Conservation (phyloP, 2,329 filamentous ascomycete species). For the Trichophyton schoenleinii region DNA sequence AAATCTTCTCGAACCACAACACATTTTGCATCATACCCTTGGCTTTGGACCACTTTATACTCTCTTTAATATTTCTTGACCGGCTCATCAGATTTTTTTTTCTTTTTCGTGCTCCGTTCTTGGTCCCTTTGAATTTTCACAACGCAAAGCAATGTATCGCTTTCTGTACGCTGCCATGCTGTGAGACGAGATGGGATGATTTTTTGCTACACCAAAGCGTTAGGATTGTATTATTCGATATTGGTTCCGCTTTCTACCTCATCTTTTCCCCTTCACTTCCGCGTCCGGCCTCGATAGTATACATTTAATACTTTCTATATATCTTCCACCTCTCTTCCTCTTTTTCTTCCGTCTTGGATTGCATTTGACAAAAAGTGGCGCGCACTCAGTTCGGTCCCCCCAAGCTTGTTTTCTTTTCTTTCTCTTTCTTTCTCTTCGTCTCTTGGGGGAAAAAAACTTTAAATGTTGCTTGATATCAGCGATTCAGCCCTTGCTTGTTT, state of each 20-base stretch:
- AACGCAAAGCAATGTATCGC: background rate
- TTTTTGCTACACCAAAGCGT: background rate
- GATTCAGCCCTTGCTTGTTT: background rate
- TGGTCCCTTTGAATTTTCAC: background rate
- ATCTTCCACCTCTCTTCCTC: background rate
- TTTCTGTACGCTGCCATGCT: background rate
- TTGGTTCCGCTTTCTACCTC: background rate
- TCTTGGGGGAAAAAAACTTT: background rate
- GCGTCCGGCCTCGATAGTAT: background rate
- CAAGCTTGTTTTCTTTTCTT: background rate
- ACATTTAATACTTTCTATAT: background rate
- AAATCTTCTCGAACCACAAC: background rate
- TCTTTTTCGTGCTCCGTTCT: background rate
- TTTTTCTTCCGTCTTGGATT: background rate
- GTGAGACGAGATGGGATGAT: background rate
- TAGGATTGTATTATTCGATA: slow-evolving; percentile 1
- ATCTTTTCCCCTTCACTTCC: background rate
- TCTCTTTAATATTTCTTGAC: background rate
- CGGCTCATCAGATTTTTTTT: background rate
- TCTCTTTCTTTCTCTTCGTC: background rate
- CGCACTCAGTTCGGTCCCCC: background rate
- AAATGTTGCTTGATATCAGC: background rate
- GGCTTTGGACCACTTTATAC: background rate
- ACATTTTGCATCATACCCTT: background rate
- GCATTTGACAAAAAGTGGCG: too few relatives aligned